phyloP scores from a whole-genome alignment of 2,329 filamentous ascomycete species.

The Trichoderma brevicompactum region DNA sequence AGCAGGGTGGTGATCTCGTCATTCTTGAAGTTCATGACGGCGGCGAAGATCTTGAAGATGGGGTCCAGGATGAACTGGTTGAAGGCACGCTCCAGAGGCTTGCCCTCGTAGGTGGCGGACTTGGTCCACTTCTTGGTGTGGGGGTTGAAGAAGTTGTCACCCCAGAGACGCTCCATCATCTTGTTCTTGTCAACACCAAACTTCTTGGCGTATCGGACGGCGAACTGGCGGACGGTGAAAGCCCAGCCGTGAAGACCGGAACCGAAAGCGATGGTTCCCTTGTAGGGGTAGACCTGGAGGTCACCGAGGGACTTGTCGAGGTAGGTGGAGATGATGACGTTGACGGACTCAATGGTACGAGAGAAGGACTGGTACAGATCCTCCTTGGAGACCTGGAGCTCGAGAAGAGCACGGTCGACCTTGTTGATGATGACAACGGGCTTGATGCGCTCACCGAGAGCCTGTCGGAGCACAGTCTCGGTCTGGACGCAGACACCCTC shows the following conservation, averaged over 20 bases:
- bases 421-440: conserved; percentile 99
- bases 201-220: conserved; percentile 96
- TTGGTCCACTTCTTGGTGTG: conserved; percentile 99
- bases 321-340: conserved; percentile 99
- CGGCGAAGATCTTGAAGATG: conserved; percentile 98
- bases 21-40: conserved; percentile 98
- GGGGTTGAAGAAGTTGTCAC: conserved; percentile 99
- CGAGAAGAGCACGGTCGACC: conserved; percentile 98
- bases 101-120: conserved; percentile 78
- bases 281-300: conserved; percentile 97
- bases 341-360: conserved; percentile 99
- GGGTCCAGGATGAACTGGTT: conserved; percentile 99
- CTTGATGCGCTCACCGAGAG: conserved; percentile 99
- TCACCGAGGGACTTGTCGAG: conserved; percentile 96
- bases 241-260: conserved; percentile 99
- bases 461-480: conserved; percentile 98
- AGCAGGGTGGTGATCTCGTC: conserved; percentile 84
- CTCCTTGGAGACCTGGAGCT: conserved; percentile 98
- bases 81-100: conserved; percentile 96
- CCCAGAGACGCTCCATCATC: conserved; percentile 99
- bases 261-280: conserved; percentile 97
- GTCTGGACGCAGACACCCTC: conserved; percentile 99
- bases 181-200: conserved; percentile 99
- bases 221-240: conserved; percentile 99
- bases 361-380: conserved; percentile 99